phyloP scores from a whole-genome alignment of 2,329 filamentous ascomycete species.

The Aureobasidium leucospermi region DNA sequence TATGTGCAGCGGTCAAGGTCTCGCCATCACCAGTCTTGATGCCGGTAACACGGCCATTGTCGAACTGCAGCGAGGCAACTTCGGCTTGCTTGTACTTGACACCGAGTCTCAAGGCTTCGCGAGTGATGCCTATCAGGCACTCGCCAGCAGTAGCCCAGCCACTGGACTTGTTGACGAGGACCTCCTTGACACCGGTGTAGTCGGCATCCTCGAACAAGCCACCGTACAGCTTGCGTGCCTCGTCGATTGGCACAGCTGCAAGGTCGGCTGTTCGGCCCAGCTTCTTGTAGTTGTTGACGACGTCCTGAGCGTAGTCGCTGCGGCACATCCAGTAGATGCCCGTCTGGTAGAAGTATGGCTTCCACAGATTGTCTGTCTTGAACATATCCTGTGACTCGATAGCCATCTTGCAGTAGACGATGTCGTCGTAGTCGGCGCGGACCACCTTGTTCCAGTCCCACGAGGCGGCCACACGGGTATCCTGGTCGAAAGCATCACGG shows the following conservation, averaged over 20 bases:
- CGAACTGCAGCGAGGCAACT: slow-evolving; percentile 42
- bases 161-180: slow-evolving; percentile 53
- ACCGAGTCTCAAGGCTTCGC: slow-evolving; percentile 45
- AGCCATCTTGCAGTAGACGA: slow-evolving; percentile 56
- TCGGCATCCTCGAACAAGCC: slow-evolving; percentile 55
- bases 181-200: slow-evolving; percentile 51
- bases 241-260: slow-evolving; percentile 41
- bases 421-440: slow-evolving; percentile 60
- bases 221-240: slow-evolving; percentile 48
- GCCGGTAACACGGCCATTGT: slow-evolving; percentile 38
- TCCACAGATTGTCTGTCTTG: slow-evolving; percentile 49
- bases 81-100: slow-evolving; percentile 53
- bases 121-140: slow-evolving; percentile 48
- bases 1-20: slow-evolving; percentile 28
- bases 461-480: slow-evolving; percentile 49
- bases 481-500: slow-evolving; percentile 26
- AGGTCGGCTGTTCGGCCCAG: slow-evolving; percentile 42
- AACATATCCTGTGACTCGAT: slow-evolving; percentile 60
- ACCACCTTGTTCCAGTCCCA: slow-evolving; percentile 70
- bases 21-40: slow-evolving; percentile 33
- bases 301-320: slow-evolving; percentile 41
- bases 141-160: slow-evolving; percentile 60
- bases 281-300: slow-evolving; percentile 44
- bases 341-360: slow-evolving; percentile 45
- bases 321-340: slow-evolving; percentile 44